These are phyloP conservation scores for Thalassiosira pacifica DNA, from an alignment of 352 stramenopile genomes.

Conservation along the genomic window DNA sequence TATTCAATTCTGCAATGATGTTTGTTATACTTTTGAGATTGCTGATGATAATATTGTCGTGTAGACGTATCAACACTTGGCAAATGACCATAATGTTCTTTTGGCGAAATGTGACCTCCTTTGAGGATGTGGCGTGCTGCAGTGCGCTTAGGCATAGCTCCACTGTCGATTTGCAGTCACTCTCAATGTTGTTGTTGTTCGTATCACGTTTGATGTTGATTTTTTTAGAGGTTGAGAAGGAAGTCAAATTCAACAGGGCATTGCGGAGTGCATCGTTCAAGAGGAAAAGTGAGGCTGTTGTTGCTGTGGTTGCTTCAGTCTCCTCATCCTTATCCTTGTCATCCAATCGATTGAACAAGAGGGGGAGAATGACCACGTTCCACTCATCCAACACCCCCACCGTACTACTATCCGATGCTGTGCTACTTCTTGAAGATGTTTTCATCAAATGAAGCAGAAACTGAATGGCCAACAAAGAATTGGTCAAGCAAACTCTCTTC, in stretches of 20 bases:
- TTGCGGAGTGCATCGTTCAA: slow-evolving; percentile 39
- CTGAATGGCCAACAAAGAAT: slow-evolving; percentile 52
- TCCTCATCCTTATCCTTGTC: not conserved
- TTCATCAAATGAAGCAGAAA: slow-evolving; percentile 43
- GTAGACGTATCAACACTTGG: slow-evolving; percentile 36
- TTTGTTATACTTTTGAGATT: too few species aligned
- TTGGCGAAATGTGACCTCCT: slow-evolving; percentile 8
- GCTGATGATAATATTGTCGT: slow-evolving; percentile 12
- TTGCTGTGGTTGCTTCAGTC: not conserved
- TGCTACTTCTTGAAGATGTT: too few species aligned
- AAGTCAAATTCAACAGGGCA: slow-evolving; percentile 38
- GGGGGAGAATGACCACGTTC: slow-evolving; percentile 47
- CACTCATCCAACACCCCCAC: slow-evolving; percentile 17
- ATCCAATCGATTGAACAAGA: too few species aligned
- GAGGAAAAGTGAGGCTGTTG: slow-evolving; percentile 27
- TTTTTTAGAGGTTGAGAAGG: slow-evolving; percentile 9
- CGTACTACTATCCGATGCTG: not conserved
- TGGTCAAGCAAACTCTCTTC: slow-evolving; percentile 35
- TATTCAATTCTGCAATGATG: too few species aligned
- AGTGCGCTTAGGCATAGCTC: slow-evolving; percentile 22
- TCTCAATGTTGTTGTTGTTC: too few species aligned
- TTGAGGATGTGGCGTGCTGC: not conserved
- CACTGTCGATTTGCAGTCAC: slow-evolving; percentile 9
- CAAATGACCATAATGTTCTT: slow-evolving; percentile 44
- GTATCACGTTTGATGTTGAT: too few species aligned